These are phyloP conservation scores for Poteriospumella lacustris DNA, from an alignment of 108 stramenopile species.

Conservation along the genomic window DNA sequence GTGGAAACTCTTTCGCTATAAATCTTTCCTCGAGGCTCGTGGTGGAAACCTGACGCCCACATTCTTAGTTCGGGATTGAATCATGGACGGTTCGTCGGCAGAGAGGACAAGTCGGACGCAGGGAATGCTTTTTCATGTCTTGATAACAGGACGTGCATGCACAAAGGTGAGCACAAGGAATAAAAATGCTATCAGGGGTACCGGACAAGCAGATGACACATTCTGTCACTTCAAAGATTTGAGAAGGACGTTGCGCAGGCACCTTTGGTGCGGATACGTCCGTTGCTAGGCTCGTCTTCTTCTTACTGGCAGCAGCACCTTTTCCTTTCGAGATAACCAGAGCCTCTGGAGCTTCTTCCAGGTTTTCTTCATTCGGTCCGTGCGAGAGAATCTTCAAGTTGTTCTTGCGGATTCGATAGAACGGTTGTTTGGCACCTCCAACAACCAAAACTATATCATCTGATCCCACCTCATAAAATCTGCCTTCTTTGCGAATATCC, in stretches of 20 bases:
- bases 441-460: background rate
- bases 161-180: conserved; percentile 18
- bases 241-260: background rate
- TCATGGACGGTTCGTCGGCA: conserved; percentile 5
- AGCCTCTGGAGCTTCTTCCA: too few species aligned
- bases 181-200: background rate
- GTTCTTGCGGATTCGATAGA: background rate
- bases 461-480: background rate
- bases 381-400: background rate
- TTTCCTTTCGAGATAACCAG: too few species aligned
- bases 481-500: conserved; percentile 8
- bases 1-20: too few species aligned
- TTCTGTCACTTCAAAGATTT: conserved; percentile 5
- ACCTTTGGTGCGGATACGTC: too few species aligned
- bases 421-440: background rate
- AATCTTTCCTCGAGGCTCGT: too few species aligned
- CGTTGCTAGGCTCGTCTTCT: too few species aligned
- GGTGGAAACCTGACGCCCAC: too few species aligned
- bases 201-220: background rate
- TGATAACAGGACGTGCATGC: background rate
- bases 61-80: too few species aligned
- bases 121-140: background rate
- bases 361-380: too few species aligned
- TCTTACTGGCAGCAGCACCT: too few species aligned
- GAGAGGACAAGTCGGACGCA: background rate